These are phyloP conservation scores for Peniophora sp. DNA, from an alignment of 1,284 basidiomycete species.

Conservation along the genomic window DNA sequence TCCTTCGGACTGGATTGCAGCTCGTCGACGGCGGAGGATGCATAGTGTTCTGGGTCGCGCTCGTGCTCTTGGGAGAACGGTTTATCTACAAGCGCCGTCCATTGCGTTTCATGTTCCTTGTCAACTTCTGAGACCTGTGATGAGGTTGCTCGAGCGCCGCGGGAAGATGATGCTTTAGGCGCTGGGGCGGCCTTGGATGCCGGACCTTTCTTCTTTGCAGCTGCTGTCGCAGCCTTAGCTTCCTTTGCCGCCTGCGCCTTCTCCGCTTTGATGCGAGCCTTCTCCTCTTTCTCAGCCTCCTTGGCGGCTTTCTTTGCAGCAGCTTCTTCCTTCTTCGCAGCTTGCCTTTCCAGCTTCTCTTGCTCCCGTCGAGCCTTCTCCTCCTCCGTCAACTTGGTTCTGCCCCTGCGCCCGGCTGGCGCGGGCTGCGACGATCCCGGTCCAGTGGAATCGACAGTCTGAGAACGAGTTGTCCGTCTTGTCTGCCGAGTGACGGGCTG, in stretches of 20 bases:
- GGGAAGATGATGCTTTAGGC: background rate
- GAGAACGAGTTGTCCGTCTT: constrained; percentile 10
- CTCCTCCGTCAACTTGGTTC: constrained; percentile 17
- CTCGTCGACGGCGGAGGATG: constrained; percentile 28
- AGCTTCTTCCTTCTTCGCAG: constrained; percentile 18
- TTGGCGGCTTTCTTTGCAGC: constrained; percentile 14
- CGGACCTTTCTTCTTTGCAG: constrained; percentile 4
- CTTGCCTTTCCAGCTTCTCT: constrained; percentile 3
- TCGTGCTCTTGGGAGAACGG: constrained; percentile 7
- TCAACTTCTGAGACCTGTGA: constrained; percentile 10
- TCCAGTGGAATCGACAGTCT: background rate
- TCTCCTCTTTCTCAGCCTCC: constrained; percentile 14
- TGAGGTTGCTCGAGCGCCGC: constrained; percentile 1
- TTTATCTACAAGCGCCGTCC: constrained; percentile 16
- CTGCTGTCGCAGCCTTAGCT: constrained; percentile 12
- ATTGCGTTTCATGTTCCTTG: constrained; percentile 6
- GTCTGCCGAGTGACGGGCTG: background rate
- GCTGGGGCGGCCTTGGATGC: background rate
- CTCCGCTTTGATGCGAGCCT: constrained; percentile 13
- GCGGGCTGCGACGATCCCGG: background rate
- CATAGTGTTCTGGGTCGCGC: constrained; percentile 7
- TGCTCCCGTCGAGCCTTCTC: constrained; percentile 18
- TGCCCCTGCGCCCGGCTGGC: constrained; percentile 15
- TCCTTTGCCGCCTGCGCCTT: constrained; percentile 12
- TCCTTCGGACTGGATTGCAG: constrained; percentile 24